Evolutionary conservation across 768 basidiomycete species (phyloP).

Genomic region (Hygrophorus russula): DNA sequence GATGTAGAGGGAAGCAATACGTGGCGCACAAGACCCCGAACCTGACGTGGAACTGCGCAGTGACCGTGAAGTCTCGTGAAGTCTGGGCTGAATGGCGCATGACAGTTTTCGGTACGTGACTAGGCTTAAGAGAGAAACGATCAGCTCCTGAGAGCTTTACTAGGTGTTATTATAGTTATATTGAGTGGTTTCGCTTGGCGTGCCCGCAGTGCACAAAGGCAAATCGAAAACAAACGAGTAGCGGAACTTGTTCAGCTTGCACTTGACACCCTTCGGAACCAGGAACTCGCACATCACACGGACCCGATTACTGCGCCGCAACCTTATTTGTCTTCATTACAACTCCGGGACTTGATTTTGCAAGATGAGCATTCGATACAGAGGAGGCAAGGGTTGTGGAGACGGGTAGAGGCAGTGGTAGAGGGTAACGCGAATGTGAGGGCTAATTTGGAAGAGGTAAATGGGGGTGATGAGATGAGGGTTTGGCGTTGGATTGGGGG

Average conservation of each 20-base stretch:
- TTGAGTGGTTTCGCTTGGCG: constrained; percentile 22
- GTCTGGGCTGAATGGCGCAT: constrained; percentile 59
- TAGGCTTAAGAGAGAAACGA: constrained; percentile 3
- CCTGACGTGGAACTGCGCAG: constrained; percentile 53
- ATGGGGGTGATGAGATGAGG: constrained; percentile 77
- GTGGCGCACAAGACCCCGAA: constrained; percentile 62
- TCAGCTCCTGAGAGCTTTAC: constrained; percentile 11
- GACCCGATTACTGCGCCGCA: constrained; percentile 68
- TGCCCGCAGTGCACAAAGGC: constrained; percentile 35
- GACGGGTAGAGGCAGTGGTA: constrained; percentile 72
- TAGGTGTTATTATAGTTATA: constrained; percentile 23
- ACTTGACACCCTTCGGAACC: constrained; percentile 69
- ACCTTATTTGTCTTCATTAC: constrained; percentile 74
- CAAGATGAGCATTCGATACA: constrained; percentile 71
- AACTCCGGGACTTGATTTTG: constrained; percentile 79
- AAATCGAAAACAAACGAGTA: constrained; percentile 53
- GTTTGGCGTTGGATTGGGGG: constrained; percentile 89
- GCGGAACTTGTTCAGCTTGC: constrained; percentile 68
- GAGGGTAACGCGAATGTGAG: constrained; percentile 89
- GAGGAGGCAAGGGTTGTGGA: constrained; percentile 62
- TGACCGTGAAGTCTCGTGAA: constrained; percentile 56
- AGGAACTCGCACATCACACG: constrained; percentile 72
- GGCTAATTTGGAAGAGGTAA: constrained; percentile 72
- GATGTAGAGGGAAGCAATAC: constrained; percentile 55
- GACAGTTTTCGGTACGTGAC: constrained; percentile 46